Evolutionary conservation across 2,329 filamentous ascomycete genomes (phyloP), one percentile per base, ranked within the genome.

Genomic region (Ophiocordyceps camponoti-saundersi): DNA sequence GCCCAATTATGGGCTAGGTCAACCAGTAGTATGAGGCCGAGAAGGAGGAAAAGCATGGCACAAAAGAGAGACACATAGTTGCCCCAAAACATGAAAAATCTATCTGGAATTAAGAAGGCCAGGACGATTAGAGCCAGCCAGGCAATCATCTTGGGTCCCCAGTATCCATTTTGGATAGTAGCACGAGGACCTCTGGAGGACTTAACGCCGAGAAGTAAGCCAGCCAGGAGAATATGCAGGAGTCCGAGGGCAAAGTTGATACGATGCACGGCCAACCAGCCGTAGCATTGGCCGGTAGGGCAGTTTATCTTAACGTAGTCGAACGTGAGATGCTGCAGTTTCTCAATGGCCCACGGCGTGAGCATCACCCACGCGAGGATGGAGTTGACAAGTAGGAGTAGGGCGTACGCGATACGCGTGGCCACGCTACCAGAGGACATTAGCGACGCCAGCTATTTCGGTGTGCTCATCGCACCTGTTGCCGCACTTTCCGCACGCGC

Each of bases 341-440:
- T 96, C 58, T 95, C 86, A 61, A 98, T 85, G 32, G 92, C 92
- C 92, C 92, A 98, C 46, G 88, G 86, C 21, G 92, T 98, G 68
- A 98, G 87, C 87, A 96, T 95, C 56, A 98, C 86, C 92, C 92
- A 98, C 34, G 92, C 90, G 46, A 96, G 64, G 53, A 96, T 95
- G 49, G 90, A 95, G 73, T 98, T 98, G 65, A 96, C 68, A 54
- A 98, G 80, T 47, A 98, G 84, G 52, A 98, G 82, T 59, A 96
- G 78, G 53, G 92, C 89, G 63, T 95, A 95, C 59, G 85, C 90
- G 68, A 96, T 93, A 70, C 92, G 86, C 55, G 92, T 98, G 48
- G 89, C 89, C 68, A 96, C 89, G 67, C 88, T 93, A 55, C 32
- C 16, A 12, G n/a, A 6, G 6, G 2, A 3, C 4, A 13, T 48